Evolutionary conservation across 1,284 basidiomycete genomes (phyloP), one percentile per base, ranked within the genome.

Genomic region (Tylopilus sp.): DNA sequence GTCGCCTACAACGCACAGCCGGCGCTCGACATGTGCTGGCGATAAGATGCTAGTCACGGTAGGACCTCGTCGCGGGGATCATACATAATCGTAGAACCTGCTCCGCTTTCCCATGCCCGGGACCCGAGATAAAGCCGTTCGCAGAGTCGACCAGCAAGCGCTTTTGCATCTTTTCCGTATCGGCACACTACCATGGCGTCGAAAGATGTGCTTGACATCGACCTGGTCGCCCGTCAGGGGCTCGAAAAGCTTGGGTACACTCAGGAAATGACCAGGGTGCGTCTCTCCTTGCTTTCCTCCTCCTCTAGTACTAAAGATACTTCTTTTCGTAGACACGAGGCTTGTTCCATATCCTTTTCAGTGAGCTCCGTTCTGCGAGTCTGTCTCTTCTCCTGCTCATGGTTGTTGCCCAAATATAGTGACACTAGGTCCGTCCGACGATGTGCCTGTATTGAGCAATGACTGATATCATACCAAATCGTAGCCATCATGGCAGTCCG

Each of bases 401-500:
- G 10, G 8, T 52, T n/a, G 26, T 64, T 33, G 8, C 13, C 36
- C 56, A 29, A 15, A 18, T 67, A 39, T 64, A 86, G 85, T 86
- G 85, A 79, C 83, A 6, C 74, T 87, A 51, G 82, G 85, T 86
- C 64, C 24, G 78, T 72, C 32, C 18, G 49, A 15, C 26, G 19
- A 47, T 26, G 33, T 13, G 24, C 6, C 52, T 6, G 7, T 22
- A 6, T 22, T 19, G 33, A 5, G 7, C 24, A 32, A 32, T n/a
- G 32, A 6, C 57, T 66, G 57, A 65, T 57, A 15, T 47, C 44
- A 47, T 22, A 47, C 47, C 33, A 41, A 39, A 54, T 39, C 10
- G 41, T 32, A 87, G 86, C 85, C 19, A 87, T 87, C 44, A 84
- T 86, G 79, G 85, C 85, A 44, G 86, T 87, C 65, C 86, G 86